A percentile compares a stretch with the other conserved stretches of the same genome.
phyloP scores from a whole-genome alignment of 805 yeast species.

The Candida nemodendra region DNA sequence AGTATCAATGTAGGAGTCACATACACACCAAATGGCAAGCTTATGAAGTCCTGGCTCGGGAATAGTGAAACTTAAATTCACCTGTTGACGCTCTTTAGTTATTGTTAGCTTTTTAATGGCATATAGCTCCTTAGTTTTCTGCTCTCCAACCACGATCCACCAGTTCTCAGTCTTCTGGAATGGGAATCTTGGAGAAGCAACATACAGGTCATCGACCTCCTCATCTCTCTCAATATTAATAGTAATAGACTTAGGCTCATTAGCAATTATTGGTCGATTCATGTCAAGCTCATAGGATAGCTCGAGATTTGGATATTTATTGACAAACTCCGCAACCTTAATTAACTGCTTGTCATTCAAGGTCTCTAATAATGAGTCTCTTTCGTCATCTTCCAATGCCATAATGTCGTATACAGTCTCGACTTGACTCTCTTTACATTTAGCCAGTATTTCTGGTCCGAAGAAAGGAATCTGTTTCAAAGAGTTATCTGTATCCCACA shows the following conservation, averaged over 20 bases:
- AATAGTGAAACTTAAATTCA: conserved; percentile 54
- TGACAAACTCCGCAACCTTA: conserved; percentile 82
- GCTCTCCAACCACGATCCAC: conserved; percentile 89
- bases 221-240: conserved; percentile 69
- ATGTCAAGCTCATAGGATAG: conserved; percentile 50
- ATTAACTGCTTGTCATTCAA: conserved; percentile 47
- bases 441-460: conserved; percentile 43
- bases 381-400: conserved; percentile 63
- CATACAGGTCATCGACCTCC: conserved; percentile 62
- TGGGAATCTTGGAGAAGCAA: conserved; percentile 61
- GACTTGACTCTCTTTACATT: conserved; percentile 56
- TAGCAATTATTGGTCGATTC: conserved; percentile 39
- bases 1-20: conserved; percentile 91
- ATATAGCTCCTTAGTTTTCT: conserved; percentile 55
- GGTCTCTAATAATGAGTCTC: conserved; percentile 60
- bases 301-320: conserved; percentile 86
- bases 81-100: conserved; percentile 48
- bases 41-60: conserved; percentile 61
- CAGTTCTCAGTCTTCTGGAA: conserved; percentile 61
- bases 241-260: conserved; percentile 44
- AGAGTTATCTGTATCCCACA: conserved; percentile 79
- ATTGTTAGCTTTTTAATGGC: conserved; percentile 69
- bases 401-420: conserved; percentile 77
- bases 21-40: conserved; percentile 77
- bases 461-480: conserved; percentile 81